Conservation (phyloP, 2,329 filamentous ascomycete species). For the Microsporum canis region DNA sequence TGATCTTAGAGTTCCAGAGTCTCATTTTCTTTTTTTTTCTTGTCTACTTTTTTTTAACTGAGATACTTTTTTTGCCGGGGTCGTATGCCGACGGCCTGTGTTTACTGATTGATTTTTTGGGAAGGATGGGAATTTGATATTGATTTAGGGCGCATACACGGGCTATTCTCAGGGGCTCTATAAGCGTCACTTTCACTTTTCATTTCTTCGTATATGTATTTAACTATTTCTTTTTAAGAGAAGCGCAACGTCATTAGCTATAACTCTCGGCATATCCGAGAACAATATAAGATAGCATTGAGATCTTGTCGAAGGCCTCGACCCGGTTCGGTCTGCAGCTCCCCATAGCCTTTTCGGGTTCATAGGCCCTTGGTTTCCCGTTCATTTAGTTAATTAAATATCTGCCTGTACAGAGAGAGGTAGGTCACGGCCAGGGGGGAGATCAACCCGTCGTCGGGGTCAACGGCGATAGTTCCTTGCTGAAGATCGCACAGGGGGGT, state of each 20-base stretch:
- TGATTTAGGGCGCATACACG: background rate
- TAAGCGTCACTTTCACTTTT: background rate
- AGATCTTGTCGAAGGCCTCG: background rate
- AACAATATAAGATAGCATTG: background rate
- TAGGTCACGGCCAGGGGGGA: background rate
- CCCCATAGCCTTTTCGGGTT: background rate
- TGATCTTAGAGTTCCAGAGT: background rate
- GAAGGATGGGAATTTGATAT: background rate
- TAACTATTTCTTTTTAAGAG: background rate
- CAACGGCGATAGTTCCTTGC: background rate
- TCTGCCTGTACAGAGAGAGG: background rate
- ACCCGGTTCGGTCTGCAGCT: background rate
- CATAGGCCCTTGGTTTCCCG: background rate
- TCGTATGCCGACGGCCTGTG: background rate
- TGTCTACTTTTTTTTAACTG: background rate
- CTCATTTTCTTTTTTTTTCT: background rate
- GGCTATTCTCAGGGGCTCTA: background rate
- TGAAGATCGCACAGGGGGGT: background rate
- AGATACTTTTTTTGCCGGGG: background rate
- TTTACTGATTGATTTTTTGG: background rate
- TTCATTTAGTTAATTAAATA: no score
- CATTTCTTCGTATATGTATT: background rate
- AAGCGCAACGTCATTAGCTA: background rate
- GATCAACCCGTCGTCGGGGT: background rate
- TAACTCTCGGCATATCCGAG: background rate